phyloP scores from a whole-genome alignment of 2,329 filamentous ascomycete species.

The Lachnellula arida region DNA sequence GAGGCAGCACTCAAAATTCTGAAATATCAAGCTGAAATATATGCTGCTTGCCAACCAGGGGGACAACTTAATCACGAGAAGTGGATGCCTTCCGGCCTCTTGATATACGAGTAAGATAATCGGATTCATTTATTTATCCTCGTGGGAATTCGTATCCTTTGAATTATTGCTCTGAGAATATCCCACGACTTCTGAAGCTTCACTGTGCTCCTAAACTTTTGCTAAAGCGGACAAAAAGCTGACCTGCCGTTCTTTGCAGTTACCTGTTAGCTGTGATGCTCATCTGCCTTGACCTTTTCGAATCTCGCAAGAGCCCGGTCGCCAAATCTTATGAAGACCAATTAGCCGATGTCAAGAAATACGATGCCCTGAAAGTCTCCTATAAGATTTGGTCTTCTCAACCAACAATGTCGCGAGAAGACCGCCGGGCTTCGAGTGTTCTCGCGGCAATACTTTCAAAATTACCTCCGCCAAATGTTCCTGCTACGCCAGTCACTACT shows the following conservation, averaged over 20 bases:
- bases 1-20: slow-evolving; percentile 44
- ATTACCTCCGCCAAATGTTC: not conserved
- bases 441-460: slow-evolving; percentile 10
- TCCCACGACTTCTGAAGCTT: too few relatives aligned
- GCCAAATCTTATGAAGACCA: not conserved
- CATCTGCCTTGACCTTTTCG: slow-evolving; percentile 13
- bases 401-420: slow-evolving; percentile 5
- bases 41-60: slow-evolving; percentile 7
- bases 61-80: slow-evolving; percentile 6
- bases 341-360: not conserved
- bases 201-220: too few relatives aligned
- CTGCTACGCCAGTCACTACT: not conserved
- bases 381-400: slow-evolving; percentile 11
- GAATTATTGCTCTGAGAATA: too few relatives aligned
- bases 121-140: too few relatives aligned
- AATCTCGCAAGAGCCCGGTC: not conserved
- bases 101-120: slow-evolving; percentile 4
- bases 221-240: too few relatives aligned
- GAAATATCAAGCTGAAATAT: slow-evolving; percentile 36
- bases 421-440: slow-evolving; percentile 8
- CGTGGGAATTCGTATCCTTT: too few relatives aligned
- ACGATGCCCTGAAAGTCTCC: slow-evolving; percentile 3
- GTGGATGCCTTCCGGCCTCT: slow-evolving; percentile 14
- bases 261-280: slow-evolving; percentile 15
- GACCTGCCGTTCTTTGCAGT: too few relatives aligned